phyloP scores from a whole-genome alignment of 1,139 yeast species.

The Debaryomyces sp. region DNA sequence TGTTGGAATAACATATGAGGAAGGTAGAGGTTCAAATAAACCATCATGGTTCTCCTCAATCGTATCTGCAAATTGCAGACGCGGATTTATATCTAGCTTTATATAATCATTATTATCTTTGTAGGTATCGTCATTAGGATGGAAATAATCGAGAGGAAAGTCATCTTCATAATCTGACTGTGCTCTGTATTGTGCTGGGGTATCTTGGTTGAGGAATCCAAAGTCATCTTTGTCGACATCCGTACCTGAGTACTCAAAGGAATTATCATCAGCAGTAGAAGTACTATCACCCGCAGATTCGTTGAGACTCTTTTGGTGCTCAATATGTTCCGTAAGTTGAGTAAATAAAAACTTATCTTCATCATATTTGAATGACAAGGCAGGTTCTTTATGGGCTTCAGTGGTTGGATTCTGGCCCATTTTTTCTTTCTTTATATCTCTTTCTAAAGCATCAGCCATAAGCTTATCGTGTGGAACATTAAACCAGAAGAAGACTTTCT shows the following conservation, averaged over 20 bases:
- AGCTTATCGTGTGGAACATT: conserved; percentile 92
- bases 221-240: conserved; percentile 16
- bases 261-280: conserved; percentile 13
- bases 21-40: conserved; percentile 16
- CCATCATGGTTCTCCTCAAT: conserved; percentile 29
- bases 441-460: conserved; percentile 90
- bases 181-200: conserved; percentile 28
- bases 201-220: conserved; percentile 26
- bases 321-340: conserved; percentile 53
- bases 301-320: conserved; percentile 27
- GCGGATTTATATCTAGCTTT: conserved; percentile 34
- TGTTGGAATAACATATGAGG: conserved; percentile 20
- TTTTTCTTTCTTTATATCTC: conserved; percentile 84
- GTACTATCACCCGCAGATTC: conserved; percentile 11
- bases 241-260: conserved; percentile 21
- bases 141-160: conserved; percentile 69
- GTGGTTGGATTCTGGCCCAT: conserved; percentile 63
- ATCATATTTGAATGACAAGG: conserved; percentile 61
- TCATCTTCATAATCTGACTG: conserved; percentile 53
- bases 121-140: conserved; percentile 21
- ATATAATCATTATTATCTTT: conserved; percentile 33
- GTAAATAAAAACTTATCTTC: conserved; percentile 47
- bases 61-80: conserved; percentile 21
- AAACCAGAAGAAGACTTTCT: conserved; percentile 96
- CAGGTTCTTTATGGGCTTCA: conserved; percentile 59